Evolutionary conservation across 768 basidiomycete genomes (phyloP), one percentile per base, ranked within the genome.

Genomic region (Rhodotorula kratochvilovae): DNA sequence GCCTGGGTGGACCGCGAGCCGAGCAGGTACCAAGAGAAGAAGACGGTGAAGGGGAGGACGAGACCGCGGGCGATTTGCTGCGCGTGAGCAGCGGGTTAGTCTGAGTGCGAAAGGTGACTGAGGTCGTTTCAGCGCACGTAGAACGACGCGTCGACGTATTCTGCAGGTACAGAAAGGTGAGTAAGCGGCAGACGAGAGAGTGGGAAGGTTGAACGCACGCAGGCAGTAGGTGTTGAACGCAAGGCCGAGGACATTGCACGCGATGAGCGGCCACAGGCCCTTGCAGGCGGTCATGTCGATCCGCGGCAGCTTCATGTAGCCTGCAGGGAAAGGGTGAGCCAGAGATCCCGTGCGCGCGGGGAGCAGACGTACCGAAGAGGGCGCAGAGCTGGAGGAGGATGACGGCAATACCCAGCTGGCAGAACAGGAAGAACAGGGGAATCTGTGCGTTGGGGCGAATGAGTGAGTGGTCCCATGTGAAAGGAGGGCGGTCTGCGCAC

Each of bases 91-190:
- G 6, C 23, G 35, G 29, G 12, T 60, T 23, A 67, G 46, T 23
- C 36, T 0, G 27, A 21, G 15, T 17, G 17, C 8, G 46, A 6
- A 21, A 5, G 51, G 39, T 7, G 6, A 63, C 23, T 31, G 27
- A 11, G 25, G 27, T 1, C 19, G 42, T 54, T 3, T 13, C 2
- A 0, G 2, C 73, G 5, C 19, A 75, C 73, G 80, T 95, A 93
- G 81, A 95, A 92, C 0, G 92, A 93, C 21, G 91, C 91, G 67
- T 93, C 92, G 76, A 96, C 93, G 77, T 90, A 91, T 87, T 92
- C 91, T 68, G 94, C 16, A 85, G 51, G 13, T 0, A 2, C 21
- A 19, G 12, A 7, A 0, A 16, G 90, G 92, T 79, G 87, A 92
- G 77, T 90, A 1, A 25, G 12, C 27, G 10, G 51, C n/a, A 16